These are phyloP conservation scores for Cardamine chenopodiifolia DNA, from an alignment of 345 rosid species.

Conservation along the genomic window DNA sequence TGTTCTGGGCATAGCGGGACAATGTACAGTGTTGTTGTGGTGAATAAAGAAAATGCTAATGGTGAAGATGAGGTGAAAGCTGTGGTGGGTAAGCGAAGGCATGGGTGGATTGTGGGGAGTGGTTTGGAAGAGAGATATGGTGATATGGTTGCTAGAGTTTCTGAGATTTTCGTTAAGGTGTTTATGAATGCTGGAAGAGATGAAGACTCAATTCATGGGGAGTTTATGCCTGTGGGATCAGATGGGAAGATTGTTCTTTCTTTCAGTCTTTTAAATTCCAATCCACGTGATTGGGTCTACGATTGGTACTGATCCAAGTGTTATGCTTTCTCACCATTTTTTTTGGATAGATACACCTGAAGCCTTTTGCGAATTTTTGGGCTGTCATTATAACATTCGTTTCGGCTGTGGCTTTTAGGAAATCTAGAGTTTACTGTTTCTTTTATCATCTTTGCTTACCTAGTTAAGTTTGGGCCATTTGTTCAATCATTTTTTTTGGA, in stretches of 20 bases:
- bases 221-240: slow-evolving; percentile 95
- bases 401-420: not conserved
- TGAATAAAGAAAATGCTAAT: slow-evolving; percentile 46
- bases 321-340: not conserved
- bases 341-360: not conserved
- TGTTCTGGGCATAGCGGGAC: slow-evolving; percentile 46
- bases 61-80: slow-evolving; percentile 47
- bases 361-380: not conserved
- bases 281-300: slow-evolving; percentile 83
- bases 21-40: slow-evolving; percentile 66
- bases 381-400: slow-evolving; percentile 3
- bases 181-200: slow-evolving; percentile 87
- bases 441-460: too few relatives aligned
- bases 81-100: slow-evolving; percentile 85
- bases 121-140: slow-evolving; percentile 47
- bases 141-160: slow-evolving; percentile 49
- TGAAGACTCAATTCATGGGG: slow-evolving; percentile 69
- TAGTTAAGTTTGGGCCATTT: not conserved
- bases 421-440: slow-evolving; percentile 2
- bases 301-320: slow-evolving; percentile 64
- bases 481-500: not conserved
- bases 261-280: slow-evolving; percentile 78
- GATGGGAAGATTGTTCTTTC: slow-evolving; percentile 90
- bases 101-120: slow-evolving; percentile 77
- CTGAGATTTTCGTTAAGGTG: slow-evolving; percentile 70